Evolutionary conservation across 345 rosid species (phyloP).

Genomic region (Eucalyptus virginea): DNA sequence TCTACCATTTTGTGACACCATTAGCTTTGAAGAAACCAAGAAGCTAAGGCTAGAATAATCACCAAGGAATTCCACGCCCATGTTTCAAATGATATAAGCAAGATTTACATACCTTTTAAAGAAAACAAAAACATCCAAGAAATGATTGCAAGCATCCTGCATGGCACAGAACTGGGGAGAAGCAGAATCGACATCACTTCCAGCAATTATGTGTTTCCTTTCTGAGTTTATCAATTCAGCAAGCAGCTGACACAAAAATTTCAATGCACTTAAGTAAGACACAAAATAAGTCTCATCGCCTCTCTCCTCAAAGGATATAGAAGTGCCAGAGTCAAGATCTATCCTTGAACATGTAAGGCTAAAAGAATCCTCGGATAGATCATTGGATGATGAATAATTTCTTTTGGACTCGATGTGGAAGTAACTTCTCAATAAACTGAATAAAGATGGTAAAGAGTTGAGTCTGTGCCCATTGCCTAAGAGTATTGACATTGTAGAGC

Average conservation of each 20-base stretch:
- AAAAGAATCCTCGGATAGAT: neutral
- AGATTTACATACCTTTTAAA: constrained; percentile 31
- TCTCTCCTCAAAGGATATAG: constrained; percentile 8
- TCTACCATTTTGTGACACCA: neutral
- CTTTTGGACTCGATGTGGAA: constrained; percentile 17
- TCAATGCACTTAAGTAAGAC: constrained; percentile 43
- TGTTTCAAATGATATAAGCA: neutral
- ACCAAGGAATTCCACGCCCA: neutral
- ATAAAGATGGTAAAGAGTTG: constrained; percentile 26
- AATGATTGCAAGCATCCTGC: constrained; percentile 45
- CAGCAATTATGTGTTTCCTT: constrained; percentile 39
- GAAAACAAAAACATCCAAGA: constrained; percentile 31
- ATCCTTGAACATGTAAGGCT: constrained; percentile 2
- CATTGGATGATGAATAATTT: neutral
- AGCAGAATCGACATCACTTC: constrained; percentile 18
- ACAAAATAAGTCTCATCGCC: constrained; percentile 15
- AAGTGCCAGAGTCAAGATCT: constrained; percentile 5
- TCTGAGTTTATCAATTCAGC: constrained; percentile 54
- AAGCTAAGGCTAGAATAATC: neutral
- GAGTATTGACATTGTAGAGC: constrained; percentile 19
- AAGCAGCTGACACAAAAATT: constrained; percentile 74
- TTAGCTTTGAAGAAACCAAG: neutral
- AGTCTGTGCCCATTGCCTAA: constrained; percentile 27
- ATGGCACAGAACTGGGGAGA: constrained; percentile 28
- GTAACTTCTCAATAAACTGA: constrained; percentile 28